Percentiles rank a stretch among this genome's conserved stretches.
Conservation (phyloP, 2,329 filamentous ascomycete species). For the Amauroascus niger region DNA sequence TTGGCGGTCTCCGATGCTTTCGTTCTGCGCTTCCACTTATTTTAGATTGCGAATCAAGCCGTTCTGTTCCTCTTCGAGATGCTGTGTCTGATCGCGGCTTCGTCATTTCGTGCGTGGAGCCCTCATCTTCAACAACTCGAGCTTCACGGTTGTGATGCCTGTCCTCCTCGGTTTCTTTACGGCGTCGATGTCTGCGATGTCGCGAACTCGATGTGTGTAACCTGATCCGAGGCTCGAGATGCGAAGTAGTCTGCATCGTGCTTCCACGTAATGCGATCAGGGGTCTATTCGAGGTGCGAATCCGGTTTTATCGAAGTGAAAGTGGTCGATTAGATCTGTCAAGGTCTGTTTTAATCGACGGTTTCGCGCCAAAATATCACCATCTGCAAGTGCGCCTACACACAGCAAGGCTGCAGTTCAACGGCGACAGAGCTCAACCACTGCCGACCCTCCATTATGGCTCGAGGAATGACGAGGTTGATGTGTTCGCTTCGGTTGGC, state of each 20-base stretch:
- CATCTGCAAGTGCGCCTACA: neutral
- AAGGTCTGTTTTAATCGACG: neutral
- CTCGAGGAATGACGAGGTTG: neutral
- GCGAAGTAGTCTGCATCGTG: neutral
- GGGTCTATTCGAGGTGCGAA: neutral
- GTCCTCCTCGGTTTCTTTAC: conserved; percentile 4
- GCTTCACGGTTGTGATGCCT: conserved; percentile 3
- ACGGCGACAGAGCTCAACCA: neutral
- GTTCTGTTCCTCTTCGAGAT: neutral
- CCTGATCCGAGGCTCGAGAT: neutral
- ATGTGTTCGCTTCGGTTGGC: conserved; percentile 4
- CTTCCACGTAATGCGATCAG: neutral
- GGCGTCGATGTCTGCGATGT: conserved; percentile 1
- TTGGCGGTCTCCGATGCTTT: neutral
- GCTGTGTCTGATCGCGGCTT: neutral
- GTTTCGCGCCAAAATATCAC: neutral
- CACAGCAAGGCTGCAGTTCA: neutral
- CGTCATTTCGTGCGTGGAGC: neutral
- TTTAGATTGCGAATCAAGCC: neutral
- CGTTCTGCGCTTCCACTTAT: neutral
- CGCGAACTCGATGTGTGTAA: neutral
- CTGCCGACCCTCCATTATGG: conserved; percentile 4
- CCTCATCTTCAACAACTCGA: neutral
- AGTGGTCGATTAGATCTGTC: neutral
- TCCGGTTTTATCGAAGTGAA: neutral